Evolutionary conservation across 306 rosid species (phyloP).

Genomic region (Acmispon strigosus): DNA sequence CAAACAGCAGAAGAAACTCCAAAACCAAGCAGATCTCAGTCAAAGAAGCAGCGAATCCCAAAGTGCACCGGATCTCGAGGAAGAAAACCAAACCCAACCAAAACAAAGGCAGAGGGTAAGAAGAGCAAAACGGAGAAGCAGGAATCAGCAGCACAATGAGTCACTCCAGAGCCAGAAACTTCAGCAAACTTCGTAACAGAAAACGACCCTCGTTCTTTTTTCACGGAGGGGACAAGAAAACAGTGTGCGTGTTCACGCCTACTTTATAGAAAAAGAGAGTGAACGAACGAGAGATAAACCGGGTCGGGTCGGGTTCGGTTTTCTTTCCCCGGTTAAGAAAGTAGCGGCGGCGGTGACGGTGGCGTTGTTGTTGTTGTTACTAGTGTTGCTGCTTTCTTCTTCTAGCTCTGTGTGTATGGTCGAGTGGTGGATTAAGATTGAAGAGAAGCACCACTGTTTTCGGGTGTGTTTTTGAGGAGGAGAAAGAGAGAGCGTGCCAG

Average conservation of each 20-base stretch:
- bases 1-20: slow-evolving; percentile 5
- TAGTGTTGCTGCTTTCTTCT: slow-evolving; percentile 31
- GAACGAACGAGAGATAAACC: not conserved
- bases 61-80: slow-evolving; percentile 50
- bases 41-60: slow-evolving; percentile 30
- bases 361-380: not conserved
- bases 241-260: not conserved
- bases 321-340: not conserved
- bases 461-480: slow-evolving; percentile 34
- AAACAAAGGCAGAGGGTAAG: not conserved
- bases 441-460: slow-evolving; percentile 66
- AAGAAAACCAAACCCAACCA: slow-evolving; percentile 6
- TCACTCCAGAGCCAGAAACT: slow-evolving; percentile 18
- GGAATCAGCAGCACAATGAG: slow-evolving; percentile 24
- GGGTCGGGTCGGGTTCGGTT: slow-evolving; percentile 20
- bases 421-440: slow-evolving; percentile 32
- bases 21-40: slow-evolving; percentile 57
- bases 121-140: slow-evolving; percentile 7
- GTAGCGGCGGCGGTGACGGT: slow-evolving; percentile 11
- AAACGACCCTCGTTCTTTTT: slow-evolving; percentile 10
- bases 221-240: slow-evolving; percentile 22
- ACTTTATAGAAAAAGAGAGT: not conserved
- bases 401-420: too few species aligned
- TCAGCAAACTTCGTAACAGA: slow-evolving; percentile 24
- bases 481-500: slow-evolving; percentile 20